Percentiles rank a stretch among this genome's conserved stretches.
Evolutionary conservation across 768 basidiomycete genomes (phyloP).

Genomic region (Grammothele lineata): DNA sequence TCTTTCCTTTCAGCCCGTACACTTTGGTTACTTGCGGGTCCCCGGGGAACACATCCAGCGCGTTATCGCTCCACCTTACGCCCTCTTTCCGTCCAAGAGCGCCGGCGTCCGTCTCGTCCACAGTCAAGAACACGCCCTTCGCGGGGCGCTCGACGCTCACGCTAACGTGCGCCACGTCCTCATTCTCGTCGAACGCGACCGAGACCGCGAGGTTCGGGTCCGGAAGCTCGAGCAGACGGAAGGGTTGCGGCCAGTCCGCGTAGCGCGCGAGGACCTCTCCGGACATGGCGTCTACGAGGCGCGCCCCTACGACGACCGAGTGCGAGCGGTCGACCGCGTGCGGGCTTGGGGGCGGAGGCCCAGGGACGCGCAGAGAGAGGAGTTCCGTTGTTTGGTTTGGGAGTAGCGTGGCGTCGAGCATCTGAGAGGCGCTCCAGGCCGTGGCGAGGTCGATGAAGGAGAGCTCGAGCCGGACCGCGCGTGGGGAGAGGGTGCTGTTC

Average conservation of each 20-base stretch:
- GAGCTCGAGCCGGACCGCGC: constrained; percentile 57
- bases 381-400: constrained; percentile 41
- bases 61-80: constrained; percentile 74
- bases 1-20: constrained; percentile 49
- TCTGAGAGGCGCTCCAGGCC: constrained; percentile 27
- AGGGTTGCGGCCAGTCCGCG: constrained; percentile 58
- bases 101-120: constrained; percentile 40
- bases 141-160: constrained; percentile 58
- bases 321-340: constrained; percentile 18
- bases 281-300: constrained; percentile 47
- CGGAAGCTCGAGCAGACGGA: constrained; percentile 27
- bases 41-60: constrained; percentile 80
- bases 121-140: constrained; percentile 80
- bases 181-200: too few species aligned
- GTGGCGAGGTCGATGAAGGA: constrained; percentile 53
- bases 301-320: constrained; percentile 63
- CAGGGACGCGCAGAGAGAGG: constrained; percentile 24
- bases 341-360: constrained; percentile 13
- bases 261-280: constrained; percentile 61
- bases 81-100: constrained; percentile 28
- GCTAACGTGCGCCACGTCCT: constrained; percentile 55
- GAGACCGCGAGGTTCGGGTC: constrained; percentile 21
- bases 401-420: constrained; percentile 22
- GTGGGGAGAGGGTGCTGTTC: constrained; percentile 61
- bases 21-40: constrained; percentile 69